Evolutionary conservation across 1,139 yeast species (phyloP).

Genomic region (Candida sanyaensis): DNA sequence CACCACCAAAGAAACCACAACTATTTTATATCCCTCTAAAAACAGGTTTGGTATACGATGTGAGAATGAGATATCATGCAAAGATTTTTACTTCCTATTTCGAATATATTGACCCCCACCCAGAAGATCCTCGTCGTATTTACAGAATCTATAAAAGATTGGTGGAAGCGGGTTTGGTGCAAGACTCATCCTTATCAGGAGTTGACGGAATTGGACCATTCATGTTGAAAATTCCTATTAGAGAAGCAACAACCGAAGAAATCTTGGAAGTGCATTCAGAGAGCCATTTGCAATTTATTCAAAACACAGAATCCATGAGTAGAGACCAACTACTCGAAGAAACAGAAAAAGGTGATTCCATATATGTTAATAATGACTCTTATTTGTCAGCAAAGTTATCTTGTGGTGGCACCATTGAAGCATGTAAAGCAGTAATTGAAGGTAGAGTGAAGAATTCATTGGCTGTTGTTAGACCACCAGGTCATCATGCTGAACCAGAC

Average conservation of each 20-base stretch:
- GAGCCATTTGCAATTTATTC: conserved; percentile 75
- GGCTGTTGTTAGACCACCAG: conserved; percentile 98
- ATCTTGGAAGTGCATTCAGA: conserved; percentile 83
- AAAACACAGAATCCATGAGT: conserved; percentile 75
- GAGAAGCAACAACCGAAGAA: conserved; percentile 88
- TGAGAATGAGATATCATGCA: conserved; percentile 96
- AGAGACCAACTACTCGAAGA: conserved; percentile 77
- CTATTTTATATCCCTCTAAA: conserved; percentile 70
- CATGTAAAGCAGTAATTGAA: conserved; percentile 93
- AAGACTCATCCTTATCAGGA: conserved; percentile 80
- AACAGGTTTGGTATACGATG: conserved; percentile 95
- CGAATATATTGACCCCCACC: conserved; percentile 97
- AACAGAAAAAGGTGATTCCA: conserved; percentile 92
- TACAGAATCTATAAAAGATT: conserved; percentile 89
- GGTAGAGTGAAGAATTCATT: conserved; percentile 88
- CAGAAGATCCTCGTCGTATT: conserved; percentile 97
- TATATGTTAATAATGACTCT: conserved; percentile 92
- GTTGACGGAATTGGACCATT: conserved; percentile 81
- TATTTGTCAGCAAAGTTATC: conserved; percentile 84
- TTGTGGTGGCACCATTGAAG: conserved; percentile 97
- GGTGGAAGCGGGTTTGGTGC: conserved; percentile 90
- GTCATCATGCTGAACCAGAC: conserved; percentile 98
- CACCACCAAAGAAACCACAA: conserved; percentile 57
- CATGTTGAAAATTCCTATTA: conserved; percentile 85
- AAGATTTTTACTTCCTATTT: conserved; percentile 88